Percentiles rank a stretch among this genome's conserved stretches.
Evolutionary conservation across 495 filamentous ascomycete genomes (phyloP).

Genomic region (Usnea hakonensis): DNA sequence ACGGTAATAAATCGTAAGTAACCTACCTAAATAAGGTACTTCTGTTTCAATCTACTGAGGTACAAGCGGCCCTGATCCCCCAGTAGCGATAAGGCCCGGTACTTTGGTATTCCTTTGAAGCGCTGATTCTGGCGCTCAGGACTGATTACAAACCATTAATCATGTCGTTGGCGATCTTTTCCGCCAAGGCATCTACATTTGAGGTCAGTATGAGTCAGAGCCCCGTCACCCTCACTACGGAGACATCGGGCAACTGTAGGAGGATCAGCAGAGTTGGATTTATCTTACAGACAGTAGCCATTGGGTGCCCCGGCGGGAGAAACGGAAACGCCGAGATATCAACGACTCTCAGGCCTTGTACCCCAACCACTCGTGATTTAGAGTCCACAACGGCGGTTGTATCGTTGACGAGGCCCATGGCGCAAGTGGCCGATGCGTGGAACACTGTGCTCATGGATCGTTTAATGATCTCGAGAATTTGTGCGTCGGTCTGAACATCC

Average conservation of each 20-base stretch:
- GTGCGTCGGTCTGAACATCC: constrained; percentile 38
- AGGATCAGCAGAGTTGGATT: too few relatives aligned
- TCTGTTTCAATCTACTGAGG: too few relatives aligned
- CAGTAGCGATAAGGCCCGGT: too few relatives aligned
- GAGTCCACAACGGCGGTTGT: constrained; percentile 47
- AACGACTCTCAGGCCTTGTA: constrained; percentile 50
- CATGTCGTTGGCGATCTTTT: constrained; percentile 48
- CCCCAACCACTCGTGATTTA: constrained; percentile 47
- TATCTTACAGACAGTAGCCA: constrained; percentile 45
- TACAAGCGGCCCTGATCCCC: too few relatives aligned
- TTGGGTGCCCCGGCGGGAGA: constrained; percentile 51
- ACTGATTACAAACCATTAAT: too few relatives aligned
- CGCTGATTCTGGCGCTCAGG: too few relatives aligned
- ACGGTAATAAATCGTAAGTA: too few relatives aligned
- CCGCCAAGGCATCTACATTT: constrained; percentile 53
- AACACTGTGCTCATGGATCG: constrained; percentile 39
- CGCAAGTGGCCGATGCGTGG: constrained; percentile 47
- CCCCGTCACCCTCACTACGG: too few relatives aligned
- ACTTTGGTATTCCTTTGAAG: too few relatives aligned
- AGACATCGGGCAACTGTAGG: too few relatives aligned
- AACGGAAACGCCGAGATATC: constrained; percentile 60
- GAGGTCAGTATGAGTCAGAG: too few relatives aligned
- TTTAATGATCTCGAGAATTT: constrained; percentile 44
- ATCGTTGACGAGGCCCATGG: constrained; percentile 50
- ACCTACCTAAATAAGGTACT: too few relatives aligned